Conservation (phyloP, 805 yeast species). For the Wickerhamiella brachini region DNA sequence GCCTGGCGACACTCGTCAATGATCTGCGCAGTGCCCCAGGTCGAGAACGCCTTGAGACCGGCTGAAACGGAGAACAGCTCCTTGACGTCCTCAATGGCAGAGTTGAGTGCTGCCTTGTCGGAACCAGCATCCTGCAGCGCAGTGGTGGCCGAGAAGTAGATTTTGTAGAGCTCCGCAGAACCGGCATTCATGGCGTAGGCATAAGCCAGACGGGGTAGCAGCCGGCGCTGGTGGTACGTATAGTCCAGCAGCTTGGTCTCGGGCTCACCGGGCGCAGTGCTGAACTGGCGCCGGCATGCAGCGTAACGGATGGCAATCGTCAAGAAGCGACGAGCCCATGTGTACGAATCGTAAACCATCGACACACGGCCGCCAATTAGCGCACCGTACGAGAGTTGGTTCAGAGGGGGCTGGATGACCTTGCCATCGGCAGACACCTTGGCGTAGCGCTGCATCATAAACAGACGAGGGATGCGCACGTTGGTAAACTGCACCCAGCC, state of each 20-base stretch:
- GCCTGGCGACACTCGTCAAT: conserved; percentile 78
- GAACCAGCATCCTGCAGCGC: conserved; percentile 29
- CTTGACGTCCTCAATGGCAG: conserved; percentile 43
- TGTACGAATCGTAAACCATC: conserved; percentile 72
- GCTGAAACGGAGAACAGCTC: conserved; percentile 67
- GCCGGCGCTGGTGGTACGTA: conserved; percentile 71
- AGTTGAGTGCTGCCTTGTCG: conserved; percentile 31
- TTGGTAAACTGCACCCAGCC: conserved; percentile 83
- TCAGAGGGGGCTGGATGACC: conserved; percentile 61
- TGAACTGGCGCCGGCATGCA: conserved; percentile 70
- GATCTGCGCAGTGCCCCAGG: conserved; percentile 61
- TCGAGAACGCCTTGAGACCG: conserved; percentile 65
- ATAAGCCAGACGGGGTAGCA: conserved; percentile 65
- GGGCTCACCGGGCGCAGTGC: conserved; percentile 24
- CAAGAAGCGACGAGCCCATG: conserved; percentile 57
- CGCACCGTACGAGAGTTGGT: conserved; percentile 72
- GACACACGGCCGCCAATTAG: conserved; percentile 68
- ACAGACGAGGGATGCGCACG: conserved; percentile 63
- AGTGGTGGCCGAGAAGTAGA: conserved; percentile 35
- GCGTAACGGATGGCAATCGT: conserved; percentile 75
- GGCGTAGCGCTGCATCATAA: conserved; percentile 62
- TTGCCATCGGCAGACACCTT: conserved; percentile 47
- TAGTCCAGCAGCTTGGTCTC: conserved; percentile 66
- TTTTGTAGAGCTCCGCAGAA: conserved; percentile 41
- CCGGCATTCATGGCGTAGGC: conserved; percentile 59